These are phyloP conservation scores for Coemansia sp. DNA, from an alignment of 192 early-diverging fungal species.

Conservation along the genomic window DNA sequence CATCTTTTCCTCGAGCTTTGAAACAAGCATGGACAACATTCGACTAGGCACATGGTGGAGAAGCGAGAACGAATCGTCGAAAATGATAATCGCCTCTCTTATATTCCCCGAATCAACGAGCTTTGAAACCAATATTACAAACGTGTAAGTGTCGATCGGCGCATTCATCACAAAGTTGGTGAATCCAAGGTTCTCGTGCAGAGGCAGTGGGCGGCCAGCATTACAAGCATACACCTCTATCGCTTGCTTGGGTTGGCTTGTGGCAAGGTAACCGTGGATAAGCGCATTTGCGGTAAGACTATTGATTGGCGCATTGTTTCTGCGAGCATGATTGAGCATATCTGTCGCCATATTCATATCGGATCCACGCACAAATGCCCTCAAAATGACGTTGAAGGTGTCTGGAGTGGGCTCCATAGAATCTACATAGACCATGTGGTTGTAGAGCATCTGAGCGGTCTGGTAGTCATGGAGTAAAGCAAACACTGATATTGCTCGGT, in stretches of 20 bases:
- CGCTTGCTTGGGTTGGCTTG: slow-evolving; percentile 12
- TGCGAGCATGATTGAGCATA: slow-evolving; percentile 16
- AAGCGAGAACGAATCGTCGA: slow-evolving; percentile 49
- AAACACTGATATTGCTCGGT: slow-evolving; percentile 36
- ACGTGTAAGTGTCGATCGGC: slow-evolving; percentile 24
- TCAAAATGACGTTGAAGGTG: slow-evolving; percentile 36
- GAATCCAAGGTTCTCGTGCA: slow-evolving; percentile 13
- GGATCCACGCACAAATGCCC: slow-evolving; percentile 26
- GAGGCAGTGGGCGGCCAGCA: slow-evolving; percentile 35
- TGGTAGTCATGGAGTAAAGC: slow-evolving; percentile 26
- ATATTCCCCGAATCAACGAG: slow-evolving; percentile 17
- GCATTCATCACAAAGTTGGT: slow-evolving; percentile 17
- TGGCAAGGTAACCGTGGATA: slow-evolving; percentile 25
- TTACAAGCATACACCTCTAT: slow-evolving; percentile 33
- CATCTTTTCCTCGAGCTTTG: slow-evolving; percentile 22
- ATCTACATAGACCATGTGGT: slow-evolving; percentile 22
- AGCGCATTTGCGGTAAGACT: slow-evolving; percentile 25
- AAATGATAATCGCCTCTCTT: slow-evolving; percentile 38
- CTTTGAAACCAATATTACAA: slow-evolving; percentile 27
- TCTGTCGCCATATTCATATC: slow-evolving; percentile 13
- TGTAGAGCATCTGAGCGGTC: slow-evolving; percentile 28
- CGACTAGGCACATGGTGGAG: slow-evolving; percentile 32
- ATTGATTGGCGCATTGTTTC: slow-evolving; percentile 14
- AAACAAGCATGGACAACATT: slow-evolving; percentile 33
- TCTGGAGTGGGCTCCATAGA: slow-evolving; percentile 32